These are phyloP conservation scores for Stramenopiles sp. DNA, from an alignment of 352 stramenopile genomes.

Conservation along the genomic window DNA sequence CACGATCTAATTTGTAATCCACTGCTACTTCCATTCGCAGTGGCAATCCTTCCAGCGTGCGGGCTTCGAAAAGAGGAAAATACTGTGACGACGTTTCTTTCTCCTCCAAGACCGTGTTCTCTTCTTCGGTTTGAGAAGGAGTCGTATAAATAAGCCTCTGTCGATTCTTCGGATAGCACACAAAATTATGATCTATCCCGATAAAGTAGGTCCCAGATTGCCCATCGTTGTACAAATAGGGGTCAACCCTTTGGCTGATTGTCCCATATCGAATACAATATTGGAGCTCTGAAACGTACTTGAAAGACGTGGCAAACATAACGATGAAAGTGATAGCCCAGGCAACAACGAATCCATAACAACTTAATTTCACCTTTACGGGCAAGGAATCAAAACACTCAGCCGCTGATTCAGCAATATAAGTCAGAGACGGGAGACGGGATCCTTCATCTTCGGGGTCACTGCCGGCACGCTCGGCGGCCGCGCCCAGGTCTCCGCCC, in stretches of 20 bases:
- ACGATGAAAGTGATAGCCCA: not conserved
- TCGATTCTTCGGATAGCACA: not conserved
- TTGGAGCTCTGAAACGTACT: not conserved
- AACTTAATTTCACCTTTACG: not conserved
- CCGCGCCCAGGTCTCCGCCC: too few species aligned
- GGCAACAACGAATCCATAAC: not conserved
- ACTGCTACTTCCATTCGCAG: not conserved
- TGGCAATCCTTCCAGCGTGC: not conserved
- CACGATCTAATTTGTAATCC: not conserved
- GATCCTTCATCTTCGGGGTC: too few species aligned
- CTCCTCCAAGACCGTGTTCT: too few species aligned
- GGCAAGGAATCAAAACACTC: too few species aligned
- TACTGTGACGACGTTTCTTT: too few species aligned
- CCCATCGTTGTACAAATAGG: not conserved
- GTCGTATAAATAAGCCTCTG: too few species aligned
- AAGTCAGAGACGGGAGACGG: too few species aligned
- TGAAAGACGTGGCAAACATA: not conserved
- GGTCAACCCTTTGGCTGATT: not conserved
- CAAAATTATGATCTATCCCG: not conserved
- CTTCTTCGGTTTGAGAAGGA: too few species aligned
- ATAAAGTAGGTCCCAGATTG: not conserved
- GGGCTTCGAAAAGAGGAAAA: not conserved
- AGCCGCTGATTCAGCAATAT: too few species aligned
- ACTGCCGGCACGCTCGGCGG: too few species aligned
- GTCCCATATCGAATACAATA: not conserved